Conservation (phyloP, 768 basidiomycete genomes). For the Coprinellus aureogranulatus region DNA sequence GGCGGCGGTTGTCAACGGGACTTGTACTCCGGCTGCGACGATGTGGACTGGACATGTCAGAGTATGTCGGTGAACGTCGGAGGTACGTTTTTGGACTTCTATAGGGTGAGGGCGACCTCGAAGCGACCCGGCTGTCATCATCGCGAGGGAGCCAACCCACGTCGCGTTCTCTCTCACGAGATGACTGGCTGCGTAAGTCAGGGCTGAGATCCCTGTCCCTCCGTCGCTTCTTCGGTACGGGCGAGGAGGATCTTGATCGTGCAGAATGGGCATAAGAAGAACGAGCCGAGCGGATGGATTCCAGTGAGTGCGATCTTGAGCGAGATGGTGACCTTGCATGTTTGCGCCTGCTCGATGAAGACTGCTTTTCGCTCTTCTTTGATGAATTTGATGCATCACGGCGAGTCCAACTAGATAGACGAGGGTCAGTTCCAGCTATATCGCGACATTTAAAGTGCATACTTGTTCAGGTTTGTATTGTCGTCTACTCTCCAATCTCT, state of each 20-base stretch:
- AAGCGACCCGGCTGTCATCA: slow-evolving; percentile 21
- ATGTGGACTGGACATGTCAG: slow-evolving; percentile 44
- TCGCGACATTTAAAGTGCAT: neutral
- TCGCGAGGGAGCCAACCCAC: slow-evolving; percentile 29
- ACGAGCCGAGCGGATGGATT: slow-evolving; percentile 61
- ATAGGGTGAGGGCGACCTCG: slow-evolving; percentile 43
- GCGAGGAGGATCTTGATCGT: slow-evolving; percentile 58
- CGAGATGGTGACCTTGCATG: slow-evolving; percentile 57
- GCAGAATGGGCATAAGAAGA: slow-evolving; percentile 63
- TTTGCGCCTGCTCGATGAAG: slow-evolving; percentile 31
- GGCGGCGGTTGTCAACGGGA: slow-evolving; percentile 44
- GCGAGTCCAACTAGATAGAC: slow-evolving; percentile 57
- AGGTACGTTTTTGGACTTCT: slow-evolving; percentile 36
- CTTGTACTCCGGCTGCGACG: slow-evolving; percentile 53
- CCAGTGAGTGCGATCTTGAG: slow-evolving; percentile 61
- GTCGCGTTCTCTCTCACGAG: slow-evolving; percentile 47
- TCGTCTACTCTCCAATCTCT: slow-evolving; percentile 60
- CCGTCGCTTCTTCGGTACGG: slow-evolving; percentile 53
- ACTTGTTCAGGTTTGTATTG: slow-evolving; percentile 64
- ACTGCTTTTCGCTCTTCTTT: slow-evolving; percentile 37
- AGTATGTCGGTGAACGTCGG: slow-evolving; percentile 48
- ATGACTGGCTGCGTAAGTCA: slow-evolving; percentile 45
- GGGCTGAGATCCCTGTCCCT: slow-evolving; percentile 54
- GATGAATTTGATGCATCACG: slow-evolving; percentile 47
- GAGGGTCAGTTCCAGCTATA: slow-evolving; percentile 7